A percentile compares a stretch with the other conserved stretches of the same genome.
phyloP scores from a whole-genome alignment of 495 filamentous ascomycete species.

The Penicillium parvum region DNA sequence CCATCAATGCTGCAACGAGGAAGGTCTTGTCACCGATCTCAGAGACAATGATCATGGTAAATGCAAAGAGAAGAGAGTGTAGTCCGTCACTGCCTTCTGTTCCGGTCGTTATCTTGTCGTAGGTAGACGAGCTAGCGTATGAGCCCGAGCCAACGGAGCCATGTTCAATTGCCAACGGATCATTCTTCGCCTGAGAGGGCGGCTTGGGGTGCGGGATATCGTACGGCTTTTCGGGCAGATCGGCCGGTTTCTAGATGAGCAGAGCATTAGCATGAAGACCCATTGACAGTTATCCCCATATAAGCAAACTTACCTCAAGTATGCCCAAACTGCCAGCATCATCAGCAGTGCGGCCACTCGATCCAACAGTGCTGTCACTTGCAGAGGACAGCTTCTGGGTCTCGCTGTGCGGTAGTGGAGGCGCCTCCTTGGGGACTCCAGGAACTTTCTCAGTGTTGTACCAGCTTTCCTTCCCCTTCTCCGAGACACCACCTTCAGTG shows the following conservation, averaged over 20 bases:
- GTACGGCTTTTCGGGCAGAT: constrained; percentile 75
- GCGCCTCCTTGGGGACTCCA: constrained; percentile 77
- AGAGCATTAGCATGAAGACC: neutral
- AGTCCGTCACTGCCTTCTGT: constrained; percentile 70
- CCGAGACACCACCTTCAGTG: constrained; percentile 79
- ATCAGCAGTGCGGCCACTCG: constrained; percentile 18
- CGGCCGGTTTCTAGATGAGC: constrained; percentile 65
- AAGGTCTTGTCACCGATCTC: constrained; percentile 99
- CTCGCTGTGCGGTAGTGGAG: constrained; percentile 74
- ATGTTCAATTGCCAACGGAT: constrained; percentile 56
- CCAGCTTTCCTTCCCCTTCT: constrained; percentile 70
- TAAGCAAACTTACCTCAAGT: constrained; percentile 57
- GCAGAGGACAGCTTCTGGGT: constrained; percentile 52
- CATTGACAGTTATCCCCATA: neutral
- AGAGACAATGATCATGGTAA: constrained; percentile 96
- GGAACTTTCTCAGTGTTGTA: constrained; percentile 69
- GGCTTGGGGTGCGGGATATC: constrained; percentile 73
- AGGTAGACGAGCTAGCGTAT: constrained; percentile 21
- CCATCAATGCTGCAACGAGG: constrained; percentile 94
- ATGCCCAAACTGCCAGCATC: constrained; percentile 47
- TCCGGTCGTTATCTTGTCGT: constrained; percentile 33
- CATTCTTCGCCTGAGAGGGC: constrained; percentile 59
- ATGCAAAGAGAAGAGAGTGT: constrained; percentile 87
- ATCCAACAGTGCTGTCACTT: constrained; percentile 24
- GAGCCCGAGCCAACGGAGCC: constrained; percentile 41